Evolutionary conservation across 2,329 filamentous ascomycete genomes (phyloP), one percentile per base, ranked within the genome.

Genomic region (Hypoxylon sp.): DNA sequence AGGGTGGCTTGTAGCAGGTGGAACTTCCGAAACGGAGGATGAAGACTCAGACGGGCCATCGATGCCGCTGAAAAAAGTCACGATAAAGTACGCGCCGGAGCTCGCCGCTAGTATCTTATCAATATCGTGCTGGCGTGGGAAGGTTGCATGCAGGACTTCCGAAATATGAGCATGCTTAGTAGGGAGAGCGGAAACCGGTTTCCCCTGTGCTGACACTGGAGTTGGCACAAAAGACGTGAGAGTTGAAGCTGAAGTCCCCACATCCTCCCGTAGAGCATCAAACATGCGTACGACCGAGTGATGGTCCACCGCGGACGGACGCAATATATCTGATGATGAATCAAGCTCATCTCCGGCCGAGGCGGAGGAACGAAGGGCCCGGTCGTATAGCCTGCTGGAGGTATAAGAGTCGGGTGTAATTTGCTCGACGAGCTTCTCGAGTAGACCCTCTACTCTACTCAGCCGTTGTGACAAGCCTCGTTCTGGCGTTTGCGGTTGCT

Each of bases 371-470:
- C 23, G 67, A 65, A n/a, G 71, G 67, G 45, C 73, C 66, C 4
- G 67, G 6, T 52, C 30, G 66, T 47, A 71, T 71, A 27, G 65
- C 68, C 37, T 75, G 61, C 8, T 21, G 72, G 64, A 14, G 39
- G 52, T 65, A 74, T 71, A 70, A 71, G 65, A 63, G 32, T 74
- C 67, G 1, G 74, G 74, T 50, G 77, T 67, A 41, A 79, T 75
- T 34, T 77, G 77, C n/a, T 81, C 77, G 52, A 83, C 78, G 0
- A 85, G 71, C 58, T 76, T 78, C 71, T 82, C 79, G 74, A 85
- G 81, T 68, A 85, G 76, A 25, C 78, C 76, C 68, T 85, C 84
- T 2, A 86, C 76, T 0, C 81, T 78, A 19, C 77, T 80, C 2
- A 85, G 75, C 2, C 83, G 78, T 65, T 83, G 81, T 0, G 78